Conservation (phyloP, 805 yeast species). For the baker's yeast (Saccharomyces cerevisiae) region DNA sequence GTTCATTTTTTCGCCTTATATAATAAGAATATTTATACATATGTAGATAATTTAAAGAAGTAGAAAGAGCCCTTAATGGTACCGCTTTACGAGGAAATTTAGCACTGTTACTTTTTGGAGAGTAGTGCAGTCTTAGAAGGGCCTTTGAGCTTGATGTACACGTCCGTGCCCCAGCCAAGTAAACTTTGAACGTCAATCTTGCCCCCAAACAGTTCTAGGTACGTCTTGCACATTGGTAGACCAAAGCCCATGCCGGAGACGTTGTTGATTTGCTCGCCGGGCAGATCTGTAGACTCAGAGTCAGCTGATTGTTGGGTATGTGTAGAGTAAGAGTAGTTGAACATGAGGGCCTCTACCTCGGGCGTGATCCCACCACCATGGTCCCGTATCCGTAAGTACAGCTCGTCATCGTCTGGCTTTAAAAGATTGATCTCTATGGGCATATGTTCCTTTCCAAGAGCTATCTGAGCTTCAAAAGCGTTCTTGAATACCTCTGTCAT, state of each 20-base stretch:
- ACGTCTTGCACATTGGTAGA: slow-evolving; percentile 71
- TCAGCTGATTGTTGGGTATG: neutral
- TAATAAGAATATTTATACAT: neutral
- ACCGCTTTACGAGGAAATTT: neutral
- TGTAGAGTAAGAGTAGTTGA: slow-evolving; percentile 82
- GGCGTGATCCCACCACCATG: slow-evolving; percentile 84
- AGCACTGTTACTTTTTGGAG: neutral
- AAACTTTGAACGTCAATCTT: slow-evolving; percentile 58
- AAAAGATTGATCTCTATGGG: slow-evolving; percentile 27
- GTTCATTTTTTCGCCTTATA: neutral
- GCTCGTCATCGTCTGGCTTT: slow-evolving; percentile 27
- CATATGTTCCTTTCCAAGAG: slow-evolving; percentile 36
- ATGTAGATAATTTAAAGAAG: neutral
- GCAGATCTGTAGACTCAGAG: slow-evolving; percentile 20
- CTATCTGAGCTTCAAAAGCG: slow-evolving; percentile 81
- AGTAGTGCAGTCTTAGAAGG: slow-evolving; percentile 14
- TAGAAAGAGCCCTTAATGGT: neutral
- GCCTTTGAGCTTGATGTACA: slow-evolving; percentile 46
- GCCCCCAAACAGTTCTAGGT: slow-evolving; percentile 68
- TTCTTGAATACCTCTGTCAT: slow-evolving; percentile 82
- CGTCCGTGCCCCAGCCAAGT: slow-evolving; percentile 75
- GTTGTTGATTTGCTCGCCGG: slow-evolving; percentile 57
- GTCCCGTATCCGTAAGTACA: slow-evolving; percentile 75
- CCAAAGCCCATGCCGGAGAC: slow-evolving; percentile 98
- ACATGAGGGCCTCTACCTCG: slow-evolving; percentile 54